These are phyloP conservation scores for Pythium rishiriense DNA, from an alignment of 352 stramenopile species.

Conservation along the genomic window DNA sequence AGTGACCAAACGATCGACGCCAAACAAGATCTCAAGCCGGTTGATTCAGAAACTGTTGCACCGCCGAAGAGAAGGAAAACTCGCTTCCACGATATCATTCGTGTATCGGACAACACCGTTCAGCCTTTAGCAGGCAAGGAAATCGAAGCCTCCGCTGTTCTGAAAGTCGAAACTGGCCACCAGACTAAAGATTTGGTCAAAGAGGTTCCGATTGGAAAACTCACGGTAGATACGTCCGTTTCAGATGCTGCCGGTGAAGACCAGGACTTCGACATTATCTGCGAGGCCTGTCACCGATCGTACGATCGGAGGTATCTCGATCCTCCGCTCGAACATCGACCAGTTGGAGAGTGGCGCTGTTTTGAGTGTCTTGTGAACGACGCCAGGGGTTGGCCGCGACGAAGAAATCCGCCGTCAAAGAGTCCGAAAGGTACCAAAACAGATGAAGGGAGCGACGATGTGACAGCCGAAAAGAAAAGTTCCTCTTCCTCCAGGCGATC, in stretches of 20 bases:
- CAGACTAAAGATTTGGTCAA: background rate
- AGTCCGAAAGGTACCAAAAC: conserved; percentile 9
- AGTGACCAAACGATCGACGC: conserved; percentile 8
- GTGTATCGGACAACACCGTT: conserved; percentile 7
- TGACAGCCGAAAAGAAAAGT: conserved; percentile 32
- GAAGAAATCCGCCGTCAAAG: conserved; percentile 38
- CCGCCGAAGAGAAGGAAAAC: conserved; percentile 23
- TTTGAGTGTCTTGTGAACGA: conserved; percentile 90
- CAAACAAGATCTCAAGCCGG: conserved; percentile 7
- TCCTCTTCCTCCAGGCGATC: conserved; percentile 47
- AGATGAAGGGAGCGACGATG: conserved; percentile 14
- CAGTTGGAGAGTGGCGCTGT: conserved; percentile 78
- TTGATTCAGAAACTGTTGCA: background rate
- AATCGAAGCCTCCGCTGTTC: background rate
- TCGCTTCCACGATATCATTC: conserved; percentile 24
- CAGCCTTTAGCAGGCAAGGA: conserved; percentile 1
- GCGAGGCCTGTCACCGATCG: conserved; percentile 69
- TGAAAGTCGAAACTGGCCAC: background rate
- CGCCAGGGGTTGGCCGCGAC: conserved; percentile 74
- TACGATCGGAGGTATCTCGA: conserved; percentile 88
- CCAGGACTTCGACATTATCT: conserved; percentile 79
- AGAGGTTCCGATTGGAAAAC: background rate
- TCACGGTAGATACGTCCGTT: background rate
- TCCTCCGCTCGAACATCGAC: conserved; percentile 71
- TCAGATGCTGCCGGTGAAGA: conserved; percentile 1